Evolutionary conservation across 1,284 basidiomycete species (phyloP).

Genomic region (Malassezia vespertilionis): DNA sequence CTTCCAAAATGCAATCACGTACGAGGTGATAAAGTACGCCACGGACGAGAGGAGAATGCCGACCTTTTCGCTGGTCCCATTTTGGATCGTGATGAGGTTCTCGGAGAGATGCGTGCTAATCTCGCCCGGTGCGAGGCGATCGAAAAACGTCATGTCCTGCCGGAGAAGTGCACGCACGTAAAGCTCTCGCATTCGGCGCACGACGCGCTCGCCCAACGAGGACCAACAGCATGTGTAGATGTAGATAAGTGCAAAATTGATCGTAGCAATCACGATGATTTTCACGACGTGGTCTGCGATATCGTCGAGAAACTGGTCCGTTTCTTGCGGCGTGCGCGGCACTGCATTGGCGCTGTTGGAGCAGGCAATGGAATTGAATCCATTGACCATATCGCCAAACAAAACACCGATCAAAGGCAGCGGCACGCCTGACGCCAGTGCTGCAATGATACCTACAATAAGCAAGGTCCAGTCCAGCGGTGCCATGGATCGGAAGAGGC

Average conservation of each 20-base stretch:
- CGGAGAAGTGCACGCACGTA: conserved; percentile 50
- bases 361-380: conserved; percentile 31
- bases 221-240: conserved; percentile 39
- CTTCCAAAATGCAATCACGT: conserved; percentile 30
- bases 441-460: conserved; percentile 24
- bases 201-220: conserved; percentile 30
- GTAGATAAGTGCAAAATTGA: conserved; percentile 40
- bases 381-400: conserved; percentile 35
- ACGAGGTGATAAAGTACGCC: conserved; percentile 32
- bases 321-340: conserved; percentile 15
- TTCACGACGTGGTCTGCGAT: conserved; percentile 30
- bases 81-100: conserved; percentile 32
- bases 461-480: conserved; percentile 22
- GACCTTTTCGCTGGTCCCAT: conserved; percentile 37
- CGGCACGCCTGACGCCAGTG: conserved; percentile 33
- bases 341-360: not conserved
- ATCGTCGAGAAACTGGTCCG: conserved; percentile 18
- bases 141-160: conserved; percentile 48
- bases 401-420: conserved; percentile 36
- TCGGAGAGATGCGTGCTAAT: conserved; percentile 29
- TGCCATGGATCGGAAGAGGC: conserved; percentile 20
- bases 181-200: conserved; percentile 44
- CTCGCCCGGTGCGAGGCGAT: conserved; percentile 29
- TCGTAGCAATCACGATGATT: conserved; percentile 29
- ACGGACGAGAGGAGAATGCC: conserved; percentile 32